Evolutionary conservation across 306 rosid genomes (phyloP), one percentile per base, ranked within the genome.

Genomic region (Cicer bijugum): DNA sequence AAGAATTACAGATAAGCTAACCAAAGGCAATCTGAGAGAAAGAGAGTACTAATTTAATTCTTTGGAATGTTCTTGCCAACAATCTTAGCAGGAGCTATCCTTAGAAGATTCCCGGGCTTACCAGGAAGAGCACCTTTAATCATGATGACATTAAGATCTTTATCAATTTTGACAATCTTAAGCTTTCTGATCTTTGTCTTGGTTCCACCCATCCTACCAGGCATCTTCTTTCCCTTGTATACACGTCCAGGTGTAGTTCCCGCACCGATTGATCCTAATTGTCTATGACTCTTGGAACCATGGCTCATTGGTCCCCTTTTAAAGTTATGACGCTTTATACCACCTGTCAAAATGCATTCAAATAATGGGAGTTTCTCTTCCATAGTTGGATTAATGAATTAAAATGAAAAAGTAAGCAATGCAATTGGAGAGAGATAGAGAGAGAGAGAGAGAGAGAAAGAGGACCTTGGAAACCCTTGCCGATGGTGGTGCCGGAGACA

Each of bases 131-230:
- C 99, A 9, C 99, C 99, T 79, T 89, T 89, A 89, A 94, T 91
- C 91, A 94, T 83, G 5, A 94, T 70, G 9, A 88, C 97, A 71
- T 94, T 94, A 28, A 94, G 93, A 16, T 94, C 97, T 17, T 85
- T 85, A 77, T 91, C 97, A 14, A 94, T 84, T 78, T 94, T 94
- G 8, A 94, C 96, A 80, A 94, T 90, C 87, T 84, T 91, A n/a
- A 91, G 97, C 88, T 91, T 94, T 75, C 97, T 83, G 16, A 87
- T 91, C 90, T 94, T 94, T 2, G 74, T 87, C 66, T 88, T 94
- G 44, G 90, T 88, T 78, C 99, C 99, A 75, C 97, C 99, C 99
- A 94, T 94, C 81, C 97, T 83, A 6, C 99, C 97, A 38, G 99
- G 97, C 99, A 94, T 94, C 89, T 94, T 94, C 87, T 94, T 94